These are phyloP conservation scores for Ogataea populi-albae DNA, from an alignment of 805 yeast genomes.

Conservation along the genomic window DNA sequence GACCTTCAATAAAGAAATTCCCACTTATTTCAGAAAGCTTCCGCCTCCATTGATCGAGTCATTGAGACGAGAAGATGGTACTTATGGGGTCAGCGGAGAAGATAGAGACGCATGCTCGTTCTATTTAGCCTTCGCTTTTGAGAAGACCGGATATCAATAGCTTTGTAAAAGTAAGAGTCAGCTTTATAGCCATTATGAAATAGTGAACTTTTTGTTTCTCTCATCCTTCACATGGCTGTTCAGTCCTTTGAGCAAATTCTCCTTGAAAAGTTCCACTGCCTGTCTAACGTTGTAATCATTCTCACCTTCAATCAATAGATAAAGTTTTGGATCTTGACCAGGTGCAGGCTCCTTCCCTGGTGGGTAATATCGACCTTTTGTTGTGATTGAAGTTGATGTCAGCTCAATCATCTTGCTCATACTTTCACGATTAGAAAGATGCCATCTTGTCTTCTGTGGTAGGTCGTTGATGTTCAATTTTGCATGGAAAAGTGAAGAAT, in stretches of 20 bases:
- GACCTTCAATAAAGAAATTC: slow-evolving; percentile 77
- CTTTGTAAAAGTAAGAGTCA: too few relatives aligned
- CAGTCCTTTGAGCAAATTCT: slow-evolving; percentile 51
- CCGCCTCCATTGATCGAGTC: slow-evolving; percentile 61
- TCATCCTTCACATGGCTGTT: slow-evolving; percentile 20
- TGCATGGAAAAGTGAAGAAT: slow-evolving; percentile 55
- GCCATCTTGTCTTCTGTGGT: slow-evolving; percentile 80
- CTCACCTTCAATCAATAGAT: slow-evolving; percentile 73
- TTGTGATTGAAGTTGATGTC: slow-evolving; percentile 74
- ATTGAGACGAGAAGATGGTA: slow-evolving; percentile 73
- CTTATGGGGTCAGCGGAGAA: slow-evolving; percentile 81
- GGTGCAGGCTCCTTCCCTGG: slow-evolving; percentile 53
- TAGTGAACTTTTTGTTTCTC: slow-evolving; percentile 17
- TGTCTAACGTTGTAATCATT: slow-evolving; percentile 54
- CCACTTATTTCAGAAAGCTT: slow-evolving; percentile 55
- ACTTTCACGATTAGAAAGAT: slow-evolving; percentile 64
- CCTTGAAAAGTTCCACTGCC: slow-evolving; percentile 58
- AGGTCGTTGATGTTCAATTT: slow-evolving; percentile 77
- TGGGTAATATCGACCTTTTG: slow-evolving; percentile 75
- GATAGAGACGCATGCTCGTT: slow-evolving; percentile 87
- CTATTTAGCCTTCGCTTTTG: slow-evolving; percentile 81
- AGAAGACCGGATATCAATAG: slow-evolving; percentile 37
- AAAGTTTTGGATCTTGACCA: slow-evolving; percentile 68
- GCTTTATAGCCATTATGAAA: slow-evolving; percentile 8
- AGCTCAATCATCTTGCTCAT: slow-evolving; percentile 63